A percentile compares a stretch with the other conserved stretches of the same genome.
These are phyloP conservation scores for Penicillium palitans DNA, from an alignment of 2,329 filamentous ascomycete species.

Conservation along the genomic window DNA sequence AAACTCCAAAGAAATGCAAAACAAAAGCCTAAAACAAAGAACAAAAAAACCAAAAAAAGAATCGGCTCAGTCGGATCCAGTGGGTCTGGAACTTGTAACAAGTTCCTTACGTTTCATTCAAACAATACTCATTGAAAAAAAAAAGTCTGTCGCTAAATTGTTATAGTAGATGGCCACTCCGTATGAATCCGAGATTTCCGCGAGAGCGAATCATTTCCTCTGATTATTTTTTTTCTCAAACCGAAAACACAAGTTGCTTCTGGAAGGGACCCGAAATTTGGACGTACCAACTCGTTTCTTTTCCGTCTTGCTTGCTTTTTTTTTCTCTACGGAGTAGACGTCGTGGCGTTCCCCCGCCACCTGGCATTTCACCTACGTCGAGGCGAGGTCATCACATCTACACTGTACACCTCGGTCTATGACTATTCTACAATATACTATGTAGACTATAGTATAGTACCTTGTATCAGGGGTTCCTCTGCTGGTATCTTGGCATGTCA, in stretches of 20 bases:
- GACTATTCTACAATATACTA: background rate
- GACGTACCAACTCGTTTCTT: background rate
- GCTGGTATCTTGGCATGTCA: background rate
- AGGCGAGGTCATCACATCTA: conserved; percentile 1
- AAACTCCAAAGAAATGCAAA: background rate
- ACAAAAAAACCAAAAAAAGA: background rate
- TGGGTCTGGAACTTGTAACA: background rate
- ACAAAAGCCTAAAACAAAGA: background rate
- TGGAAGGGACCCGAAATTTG: background rate
- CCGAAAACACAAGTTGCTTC: background rate
- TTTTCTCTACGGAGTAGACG: background rate
- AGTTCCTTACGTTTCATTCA: background rate
- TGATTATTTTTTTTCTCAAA: background rate
- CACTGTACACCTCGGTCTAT: background rate
- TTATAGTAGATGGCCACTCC: background rate
- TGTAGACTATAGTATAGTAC: background rate
- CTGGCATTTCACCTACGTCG: background rate
- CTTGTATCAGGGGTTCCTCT: background rate
- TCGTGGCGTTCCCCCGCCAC: background rate
- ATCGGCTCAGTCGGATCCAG: background rate
- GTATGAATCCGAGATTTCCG: background rate
- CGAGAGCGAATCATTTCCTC: background rate
- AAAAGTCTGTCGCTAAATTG: background rate
- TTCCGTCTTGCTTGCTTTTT: background rate
- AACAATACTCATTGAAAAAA: background rate